These are phyloP conservation scores for Claviceps fusiformis DNA, from an alignment of 2,329 filamentous ascomycete genomes.

Conservation along the genomic window DNA sequence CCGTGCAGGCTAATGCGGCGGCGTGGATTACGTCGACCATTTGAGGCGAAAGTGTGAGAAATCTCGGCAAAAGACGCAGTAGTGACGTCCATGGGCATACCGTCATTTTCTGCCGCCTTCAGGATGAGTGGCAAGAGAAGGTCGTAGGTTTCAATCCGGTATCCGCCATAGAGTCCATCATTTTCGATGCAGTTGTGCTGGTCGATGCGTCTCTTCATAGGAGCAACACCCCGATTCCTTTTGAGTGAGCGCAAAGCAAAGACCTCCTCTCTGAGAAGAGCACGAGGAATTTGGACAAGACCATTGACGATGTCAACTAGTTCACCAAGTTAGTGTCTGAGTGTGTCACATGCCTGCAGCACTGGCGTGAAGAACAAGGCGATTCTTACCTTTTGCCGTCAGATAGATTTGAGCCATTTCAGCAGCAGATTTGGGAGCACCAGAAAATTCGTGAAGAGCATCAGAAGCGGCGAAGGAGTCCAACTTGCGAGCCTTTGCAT, in stretches of 20 bases:
- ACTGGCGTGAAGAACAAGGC: background rate
- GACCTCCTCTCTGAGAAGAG: slow-evolving; percentile 2
- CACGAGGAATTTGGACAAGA: slow-evolving; percentile 3
- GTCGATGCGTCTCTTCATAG: slow-evolving; percentile 16
- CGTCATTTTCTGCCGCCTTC: slow-evolving; percentile 10
- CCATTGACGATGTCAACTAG: slow-evolving; percentile 15
- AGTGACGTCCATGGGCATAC: slow-evolving; percentile 12
- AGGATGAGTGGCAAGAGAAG: slow-evolving; percentile 14
- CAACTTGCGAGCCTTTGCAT: slow-evolving; percentile 3
- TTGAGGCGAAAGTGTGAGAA: slow-evolving; percentile 8
- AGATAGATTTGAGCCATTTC: slow-evolving; percentile 8
- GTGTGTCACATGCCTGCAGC: background rate
- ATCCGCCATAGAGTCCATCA: slow-evolving; percentile 12
- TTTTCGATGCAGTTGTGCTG: slow-evolving; percentile 7
- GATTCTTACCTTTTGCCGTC: slow-evolving; percentile 17
- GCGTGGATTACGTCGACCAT: slow-evolving; percentile 1
- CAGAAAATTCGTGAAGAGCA: background rate
- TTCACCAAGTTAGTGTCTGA: background rate
- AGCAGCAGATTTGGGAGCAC: slow-evolving; percentile 3
- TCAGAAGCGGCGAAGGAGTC: slow-evolving; percentile 1
- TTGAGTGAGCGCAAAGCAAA: background rate
- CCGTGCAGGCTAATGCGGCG: slow-evolving; percentile 8
- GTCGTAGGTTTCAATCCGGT: slow-evolving; percentile 14
- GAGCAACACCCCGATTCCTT: slow-evolving; percentile 8
- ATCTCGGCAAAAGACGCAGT: slow-evolving; percentile 16